These are phyloP conservation scores for Boehmeria nivea DNA, from an alignment of 306 rosid species.

Conservation along the genomic window DNA sequence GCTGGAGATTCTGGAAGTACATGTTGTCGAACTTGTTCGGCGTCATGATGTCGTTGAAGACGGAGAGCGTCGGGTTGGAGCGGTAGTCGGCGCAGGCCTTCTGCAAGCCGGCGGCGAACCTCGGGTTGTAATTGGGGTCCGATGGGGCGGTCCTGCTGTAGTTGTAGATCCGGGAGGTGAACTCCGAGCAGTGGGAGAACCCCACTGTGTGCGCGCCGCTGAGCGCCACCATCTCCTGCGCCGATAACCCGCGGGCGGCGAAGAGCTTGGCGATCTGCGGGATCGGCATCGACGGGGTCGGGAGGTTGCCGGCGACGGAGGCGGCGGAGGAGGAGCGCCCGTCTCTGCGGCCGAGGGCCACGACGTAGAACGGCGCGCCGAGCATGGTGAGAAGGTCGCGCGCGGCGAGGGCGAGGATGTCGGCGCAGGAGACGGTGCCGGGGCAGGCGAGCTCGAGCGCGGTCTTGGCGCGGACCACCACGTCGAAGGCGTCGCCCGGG, in stretches of 20 bases:
- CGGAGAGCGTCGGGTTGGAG: conserved; percentile 65
- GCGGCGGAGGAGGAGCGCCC: conserved; percentile 36
- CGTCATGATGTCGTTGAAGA: conserved; percentile 75
- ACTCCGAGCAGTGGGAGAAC: conserved; percentile 63
- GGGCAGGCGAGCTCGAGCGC: conserved; percentile 50
- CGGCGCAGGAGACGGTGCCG: conserved; percentile 40
- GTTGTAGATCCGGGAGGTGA: conserved; percentile 39
- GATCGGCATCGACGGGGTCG: conserved; percentile 53
- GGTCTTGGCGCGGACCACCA: conserved; percentile 39
- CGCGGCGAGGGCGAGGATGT: conserved; percentile 41
- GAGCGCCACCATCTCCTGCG: conserved; percentile 70
- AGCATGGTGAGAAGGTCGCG: conserved; percentile 46
- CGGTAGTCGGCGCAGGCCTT: conserved; percentile 50
- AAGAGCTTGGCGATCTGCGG: conserved; percentile 41
- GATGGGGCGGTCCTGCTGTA: conserved; percentile 20
- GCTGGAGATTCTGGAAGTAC: conserved; percentile 68
- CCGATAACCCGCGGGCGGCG: conserved; percentile 49
- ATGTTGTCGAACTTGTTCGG: conserved; percentile 79
- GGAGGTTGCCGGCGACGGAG: conserved; percentile 39
- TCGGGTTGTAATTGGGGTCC: conserved; percentile 52
- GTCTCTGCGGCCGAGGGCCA: conserved; percentile 34
- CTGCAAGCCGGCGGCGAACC: conserved; percentile 46
- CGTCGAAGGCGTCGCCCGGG: conserved; percentile 48
- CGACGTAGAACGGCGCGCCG: conserved; percentile 39
- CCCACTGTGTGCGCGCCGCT: conserved; percentile 88